These are phyloP conservation scores for Musa itinerans DNA, from an alignment of 176 grass and related monocot genomes.

Conservation along the genomic window DNA sequence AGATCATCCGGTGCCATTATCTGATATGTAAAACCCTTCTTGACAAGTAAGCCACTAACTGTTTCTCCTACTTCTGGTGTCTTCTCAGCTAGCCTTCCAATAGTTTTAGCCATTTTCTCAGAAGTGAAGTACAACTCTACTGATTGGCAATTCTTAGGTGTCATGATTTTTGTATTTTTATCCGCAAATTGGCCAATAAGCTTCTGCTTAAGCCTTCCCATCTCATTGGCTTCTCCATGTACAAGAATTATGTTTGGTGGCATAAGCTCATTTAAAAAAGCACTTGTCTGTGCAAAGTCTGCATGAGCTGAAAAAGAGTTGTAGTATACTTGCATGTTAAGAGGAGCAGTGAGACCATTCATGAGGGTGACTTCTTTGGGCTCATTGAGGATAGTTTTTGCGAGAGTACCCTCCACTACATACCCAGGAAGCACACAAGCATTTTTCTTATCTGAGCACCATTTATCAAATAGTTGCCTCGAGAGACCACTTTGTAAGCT, in stretches of 20 bases:
- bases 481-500: constrained; percentile 86
- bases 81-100: constrained; percentile 74
- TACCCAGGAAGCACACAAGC: constrained; percentile 88
- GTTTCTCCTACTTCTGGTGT: constrained; percentile 51
- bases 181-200: constrained; percentile 69
- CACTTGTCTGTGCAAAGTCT: constrained; percentile 81
- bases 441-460: constrained; percentile 94
- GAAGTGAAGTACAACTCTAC: constrained; percentile 84
- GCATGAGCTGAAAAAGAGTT: constrained; percentile 96
- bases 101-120: constrained; percentile 90
- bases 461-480: constrained; percentile 88
- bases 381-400: constrained; percentile 87
- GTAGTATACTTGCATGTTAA: constrained; percentile 89
- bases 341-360: constrained; percentile 78
- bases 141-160: constrained; percentile 87
- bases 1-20: constrained; percentile 94
- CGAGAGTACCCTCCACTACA: constrained; percentile 80
- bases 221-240: constrained; percentile 91
- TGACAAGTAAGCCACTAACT: constrained; percentile 67
- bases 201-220: constrained; percentile 87
- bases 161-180: constrained; percentile 60
- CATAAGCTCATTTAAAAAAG: constrained; percentile 67
- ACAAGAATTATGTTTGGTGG: constrained; percentile 94
- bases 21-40: constrained; percentile 93
- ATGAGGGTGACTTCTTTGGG: constrained; percentile 90